Conservation (phyloP, 805 yeast genomes). For the Hanseniaspora meyeri region DNA sequence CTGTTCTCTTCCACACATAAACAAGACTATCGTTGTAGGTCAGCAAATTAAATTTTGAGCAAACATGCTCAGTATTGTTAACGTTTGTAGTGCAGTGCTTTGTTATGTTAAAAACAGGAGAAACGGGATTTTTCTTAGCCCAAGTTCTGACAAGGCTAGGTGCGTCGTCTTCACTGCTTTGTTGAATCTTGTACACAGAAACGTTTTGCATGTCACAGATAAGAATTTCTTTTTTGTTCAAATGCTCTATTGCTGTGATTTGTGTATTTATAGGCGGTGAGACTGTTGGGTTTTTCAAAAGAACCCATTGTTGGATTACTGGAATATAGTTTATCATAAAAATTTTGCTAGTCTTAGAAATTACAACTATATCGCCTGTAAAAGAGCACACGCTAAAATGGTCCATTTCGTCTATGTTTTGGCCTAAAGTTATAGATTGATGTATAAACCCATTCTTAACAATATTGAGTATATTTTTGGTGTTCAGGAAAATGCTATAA, state of each 20-base stretch:
- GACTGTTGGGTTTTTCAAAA: neutral
- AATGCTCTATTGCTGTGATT: neutral
- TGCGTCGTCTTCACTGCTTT: neutral
- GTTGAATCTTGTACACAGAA: neutral
- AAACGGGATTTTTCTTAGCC: neutral
- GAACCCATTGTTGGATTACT: neutral
- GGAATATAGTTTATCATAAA: neutral
- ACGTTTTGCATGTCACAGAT: neutral
- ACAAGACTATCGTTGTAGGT: constrained; percentile 1
- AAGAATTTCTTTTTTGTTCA: neutral
- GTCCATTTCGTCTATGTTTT: neutral
- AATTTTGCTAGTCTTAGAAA: neutral
- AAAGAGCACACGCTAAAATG: neutral
- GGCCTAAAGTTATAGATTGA: neutral
- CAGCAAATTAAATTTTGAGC: neutral
- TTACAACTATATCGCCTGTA: neutral
- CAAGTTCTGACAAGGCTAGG: neutral
- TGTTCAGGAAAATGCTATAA: neutral
- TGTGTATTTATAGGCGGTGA: neutral
- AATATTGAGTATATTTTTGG: neutral
- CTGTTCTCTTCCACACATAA: constrained; percentile 5
- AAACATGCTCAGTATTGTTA: neutral
- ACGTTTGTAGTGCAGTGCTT: neutral
- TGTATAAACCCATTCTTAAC: neutral
- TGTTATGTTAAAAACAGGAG: neutral